Base-by-base conservation (phyloP, 139 green algal genomes). In the Ulvella scutata region DNA sequence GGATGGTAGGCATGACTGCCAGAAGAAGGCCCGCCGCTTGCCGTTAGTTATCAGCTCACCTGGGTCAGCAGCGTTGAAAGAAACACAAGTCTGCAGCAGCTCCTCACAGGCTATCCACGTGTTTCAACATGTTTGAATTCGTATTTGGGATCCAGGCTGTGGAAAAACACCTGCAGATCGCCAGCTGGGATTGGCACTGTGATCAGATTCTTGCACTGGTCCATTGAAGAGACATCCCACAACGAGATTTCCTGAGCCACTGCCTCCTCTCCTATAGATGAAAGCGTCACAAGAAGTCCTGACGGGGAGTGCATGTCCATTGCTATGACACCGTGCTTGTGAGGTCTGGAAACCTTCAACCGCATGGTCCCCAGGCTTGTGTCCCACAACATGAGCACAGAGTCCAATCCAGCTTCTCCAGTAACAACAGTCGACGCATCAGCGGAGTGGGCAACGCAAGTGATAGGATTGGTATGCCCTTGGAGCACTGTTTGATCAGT, bases 311-410 rank as follows among this genome's bases (percentile, higher is more conserved):
- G 85, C 17, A 92, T 51, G 62, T 89, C 86, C 77, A 94, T 83
- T 29, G 81, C 80, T 9, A 74, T 37, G 3, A 88, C 78, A 4
- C 89, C 89, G 61, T 77, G 38, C 21, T 67, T 60, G 76, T 90
- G 84, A 31, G 86, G 85, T 10, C 77, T 62, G 34, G 72, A 40
- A 26, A 90, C 34, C 20, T 78, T 90, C 38, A 72, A 72, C 4
- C 85, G 37, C 2, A 86, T 83, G 38, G 79, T 44, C 1, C 81
- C 83, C 13, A 73, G 88, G 31, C 62, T 26, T 10, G 80, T 78
- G 78, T 90, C 83, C 89, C 89, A 94, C 17, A 91, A 62, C 37
- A 92, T 83, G 34, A 94, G 62, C 39, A 94, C 73, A 2, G 82
- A 85, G 62, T 89, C 83, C 0, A 75, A 61, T 51, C 89, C 89